These are phyloP conservation scores for Eremochloa ophiuroides DNA, from an alignment of 176 grass and related monocot species.

Conservation along the genomic window DNA sequence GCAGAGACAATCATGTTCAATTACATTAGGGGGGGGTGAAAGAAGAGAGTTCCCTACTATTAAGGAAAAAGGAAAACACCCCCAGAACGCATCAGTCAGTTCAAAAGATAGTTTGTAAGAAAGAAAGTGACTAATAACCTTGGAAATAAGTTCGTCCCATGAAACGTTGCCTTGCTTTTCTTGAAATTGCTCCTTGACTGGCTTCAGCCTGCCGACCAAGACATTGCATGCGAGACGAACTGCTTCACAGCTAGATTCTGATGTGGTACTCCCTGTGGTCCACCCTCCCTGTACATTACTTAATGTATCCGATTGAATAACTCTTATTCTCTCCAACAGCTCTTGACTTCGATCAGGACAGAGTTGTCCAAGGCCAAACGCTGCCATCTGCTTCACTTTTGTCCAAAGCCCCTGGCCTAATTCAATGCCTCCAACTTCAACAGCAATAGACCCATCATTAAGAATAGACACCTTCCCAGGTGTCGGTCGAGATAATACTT, in stretches of 20 bases:
- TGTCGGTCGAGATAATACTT: constrained; percentile 52
- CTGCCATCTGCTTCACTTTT: constrained; percentile 92
- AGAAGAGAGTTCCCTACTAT: neutral
- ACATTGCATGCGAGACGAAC: constrained; percentile 64
- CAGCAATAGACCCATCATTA: constrained; percentile 81
- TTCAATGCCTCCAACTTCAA: constrained; percentile 99
- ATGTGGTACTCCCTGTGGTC: constrained; percentile 91
- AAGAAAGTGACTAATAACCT: constrained; percentile 42
- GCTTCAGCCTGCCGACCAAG: constrained; percentile 67
- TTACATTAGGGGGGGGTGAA: neutral
- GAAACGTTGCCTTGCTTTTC: constrained; percentile 46
- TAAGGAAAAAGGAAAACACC: neutral
- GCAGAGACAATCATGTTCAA: neutral
- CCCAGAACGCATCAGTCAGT: neutral
- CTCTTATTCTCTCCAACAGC: constrained; percentile 63
- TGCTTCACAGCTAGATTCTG: constrained; percentile 86
- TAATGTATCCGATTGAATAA: constrained; percentile 88
- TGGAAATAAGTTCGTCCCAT: constrained; percentile 67
- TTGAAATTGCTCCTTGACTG: constrained; percentile 72
- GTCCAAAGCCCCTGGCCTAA: constrained; percentile 95
- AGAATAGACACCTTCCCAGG: constrained; percentile 87
- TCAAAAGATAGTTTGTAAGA: neutral
- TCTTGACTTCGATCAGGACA: constrained; percentile 56
- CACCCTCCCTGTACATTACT: constrained; percentile 85
- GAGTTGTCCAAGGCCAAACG: constrained; percentile 76